Conservation (phyloP, 2,329 filamentous ascomycete species). For the Arthroderma sp. region DNA sequence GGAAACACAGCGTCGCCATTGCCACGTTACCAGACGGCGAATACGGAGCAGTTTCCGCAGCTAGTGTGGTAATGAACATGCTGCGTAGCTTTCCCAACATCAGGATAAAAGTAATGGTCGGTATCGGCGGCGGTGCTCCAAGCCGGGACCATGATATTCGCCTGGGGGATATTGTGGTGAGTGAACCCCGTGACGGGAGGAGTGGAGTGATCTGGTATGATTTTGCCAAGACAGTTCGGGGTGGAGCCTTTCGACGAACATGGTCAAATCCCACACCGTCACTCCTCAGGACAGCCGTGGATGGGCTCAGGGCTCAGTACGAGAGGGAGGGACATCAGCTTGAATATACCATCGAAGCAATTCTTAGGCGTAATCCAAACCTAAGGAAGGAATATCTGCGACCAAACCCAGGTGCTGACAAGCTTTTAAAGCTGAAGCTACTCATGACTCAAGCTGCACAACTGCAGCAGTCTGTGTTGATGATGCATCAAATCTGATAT, state of each 20-base stretch:
- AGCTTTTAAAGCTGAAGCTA: too few species aligned
- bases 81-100: slow-evolving; percentile 9
- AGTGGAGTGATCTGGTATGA: slow-evolving; percentile 13
- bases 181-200: not conserved
- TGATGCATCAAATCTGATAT: too few species aligned
- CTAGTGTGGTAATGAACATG: slow-evolving; percentile 10
- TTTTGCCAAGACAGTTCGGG: slow-evolving; percentile 5
- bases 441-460: not conserved
- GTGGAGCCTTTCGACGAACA: slow-evolving; percentile 3
- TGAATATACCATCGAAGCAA: too few species aligned
- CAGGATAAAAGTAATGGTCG: slow-evolving; percentile 13
- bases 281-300: too few species aligned
- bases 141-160: slow-evolving; percentile 10
- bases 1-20: slow-evolving; percentile 12
- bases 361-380: too few species aligned
- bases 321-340: too few species aligned
- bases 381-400: not conserved
- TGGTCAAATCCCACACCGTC: not conserved
- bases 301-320: not conserved
- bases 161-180: slow-evolving; percentile 14
- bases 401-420: too few species aligned
- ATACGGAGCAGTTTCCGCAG: slow-evolving; percentile 10
- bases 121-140: slow-evolving; percentile 15
- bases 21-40: slow-evolving; percentile 10
- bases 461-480: slow-evolving; percentile 4